These are phyloP conservation scores for Saccharomycopsis malanga DNA, from an alignment of 805 yeast genomes.

Conservation along the genomic window DNA sequence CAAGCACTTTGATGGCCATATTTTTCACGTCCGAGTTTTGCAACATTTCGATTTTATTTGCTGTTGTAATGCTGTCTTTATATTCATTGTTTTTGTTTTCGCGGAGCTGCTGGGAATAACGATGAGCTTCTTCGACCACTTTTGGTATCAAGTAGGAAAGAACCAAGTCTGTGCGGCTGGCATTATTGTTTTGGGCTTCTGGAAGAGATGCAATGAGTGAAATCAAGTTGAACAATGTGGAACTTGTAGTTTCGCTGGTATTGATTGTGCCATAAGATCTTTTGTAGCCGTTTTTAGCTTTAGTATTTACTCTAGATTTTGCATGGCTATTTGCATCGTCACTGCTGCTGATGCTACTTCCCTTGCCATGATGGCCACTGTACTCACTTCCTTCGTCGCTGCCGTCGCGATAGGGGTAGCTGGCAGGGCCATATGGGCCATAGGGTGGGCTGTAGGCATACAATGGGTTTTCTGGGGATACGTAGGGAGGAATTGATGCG, in stretches of 20 bases:
- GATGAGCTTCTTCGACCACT: constrained; percentile 1
- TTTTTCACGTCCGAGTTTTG: not conserved
- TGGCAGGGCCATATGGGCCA: not conserved
- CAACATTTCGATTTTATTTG: not conserved
- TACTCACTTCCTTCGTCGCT: not conserved
- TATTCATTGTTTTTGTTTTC: not conserved
- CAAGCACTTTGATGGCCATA: constrained; percentile 4
- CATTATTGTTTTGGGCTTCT: not conserved
- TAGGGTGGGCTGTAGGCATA: not conserved
- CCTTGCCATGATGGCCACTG: not conserved
- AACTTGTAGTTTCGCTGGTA: not conserved
- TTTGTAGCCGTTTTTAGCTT: not conserved
- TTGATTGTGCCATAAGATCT: not conserved
- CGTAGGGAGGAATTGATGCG: not conserved
- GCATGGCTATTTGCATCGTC: not conserved
- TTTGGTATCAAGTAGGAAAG: constrained; percentile 1
- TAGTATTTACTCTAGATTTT: not conserved
- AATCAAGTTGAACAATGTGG: not conserved
- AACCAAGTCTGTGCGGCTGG: not conserved
- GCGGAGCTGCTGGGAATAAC: not conserved
- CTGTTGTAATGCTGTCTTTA: not conserved
- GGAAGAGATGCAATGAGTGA: not conserved
- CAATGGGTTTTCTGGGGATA: not conserved
- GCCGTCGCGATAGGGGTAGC: not conserved
- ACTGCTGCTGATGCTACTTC: not conserved